Conservation (phyloP, 148 eudicot species). For the Nepenthes mirabilis region DNA sequence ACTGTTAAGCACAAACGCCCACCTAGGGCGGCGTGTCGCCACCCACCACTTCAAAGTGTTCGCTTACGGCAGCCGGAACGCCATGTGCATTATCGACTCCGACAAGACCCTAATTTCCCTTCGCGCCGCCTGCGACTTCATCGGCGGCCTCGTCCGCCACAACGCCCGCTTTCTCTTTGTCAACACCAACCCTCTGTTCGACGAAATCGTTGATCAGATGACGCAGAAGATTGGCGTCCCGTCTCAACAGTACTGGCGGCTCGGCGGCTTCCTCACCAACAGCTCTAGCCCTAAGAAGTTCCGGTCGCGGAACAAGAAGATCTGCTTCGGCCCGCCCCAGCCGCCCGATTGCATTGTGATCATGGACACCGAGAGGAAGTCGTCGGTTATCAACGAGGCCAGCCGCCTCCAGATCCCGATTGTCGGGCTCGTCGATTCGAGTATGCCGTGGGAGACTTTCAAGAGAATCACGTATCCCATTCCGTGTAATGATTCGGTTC, state of each 20-base stretch:
- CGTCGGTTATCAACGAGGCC: constrained; percentile 65
- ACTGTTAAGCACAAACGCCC: constrained; percentile 70
- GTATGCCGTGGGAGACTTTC: constrained; percentile 43
- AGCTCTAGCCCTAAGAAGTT: constrained; percentile 64
- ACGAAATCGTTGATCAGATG: constrained; percentile 68
- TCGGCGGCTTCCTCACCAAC: constrained; percentile 69
- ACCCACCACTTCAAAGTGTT: constrained; percentile 74
- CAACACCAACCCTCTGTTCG: constrained; percentile 67
- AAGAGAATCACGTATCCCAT: constrained; percentile 67
- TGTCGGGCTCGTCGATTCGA: constrained; percentile 68
- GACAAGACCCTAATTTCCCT: constrained; percentile 87
- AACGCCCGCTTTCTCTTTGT: constrained; percentile 64
- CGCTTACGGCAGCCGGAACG: constrained; percentile 54
- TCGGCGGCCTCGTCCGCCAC: constrained; percentile 30
- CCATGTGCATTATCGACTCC: constrained; percentile 54
- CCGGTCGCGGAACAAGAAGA: constrained; percentile 54
- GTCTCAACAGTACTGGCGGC: constrained; percentile 46
- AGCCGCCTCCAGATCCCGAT: constrained; percentile 57
- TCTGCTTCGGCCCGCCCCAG: constrained; percentile 31
- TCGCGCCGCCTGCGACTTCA: constrained; percentile 66
- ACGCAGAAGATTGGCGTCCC: constrained; percentile 31
- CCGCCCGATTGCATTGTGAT: constrained; percentile 81
- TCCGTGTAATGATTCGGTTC: constrained; percentile 68
- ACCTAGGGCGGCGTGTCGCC: constrained; percentile 48
- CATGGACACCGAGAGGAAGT: constrained; percentile 57